phyloP scores from a whole-genome alignment of 441 rosid species.

The Rhodomyrtus psidioides region DNA sequence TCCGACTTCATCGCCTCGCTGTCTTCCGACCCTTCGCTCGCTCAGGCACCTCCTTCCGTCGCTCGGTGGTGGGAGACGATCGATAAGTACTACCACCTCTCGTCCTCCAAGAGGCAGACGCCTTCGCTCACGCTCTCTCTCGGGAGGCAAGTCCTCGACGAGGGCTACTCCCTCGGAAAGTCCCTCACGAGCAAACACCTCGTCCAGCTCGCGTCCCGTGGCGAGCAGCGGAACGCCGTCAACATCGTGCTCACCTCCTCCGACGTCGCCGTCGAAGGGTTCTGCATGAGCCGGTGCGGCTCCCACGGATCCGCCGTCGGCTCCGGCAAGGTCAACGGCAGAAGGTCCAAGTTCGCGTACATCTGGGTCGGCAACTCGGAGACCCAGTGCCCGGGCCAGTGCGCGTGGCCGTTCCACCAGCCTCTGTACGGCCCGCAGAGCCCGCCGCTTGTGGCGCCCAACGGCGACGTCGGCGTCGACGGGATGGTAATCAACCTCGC shows the following conservation, averaged over 20 bases:
- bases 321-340: not conserved
- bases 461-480: not conserved
- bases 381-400: not conserved
- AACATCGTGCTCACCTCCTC: not conserved
- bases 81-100: not conserved
- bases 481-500: not conserved
- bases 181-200: not conserved
- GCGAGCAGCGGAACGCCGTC: not conserved
- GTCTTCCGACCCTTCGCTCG: not conserved
- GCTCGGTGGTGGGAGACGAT: not conserved
- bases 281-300: not conserved
- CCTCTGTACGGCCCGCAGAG: not conserved
- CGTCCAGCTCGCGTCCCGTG: not conserved
- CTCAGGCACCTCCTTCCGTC: not conserved
- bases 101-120: not conserved
- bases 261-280: not conserved
- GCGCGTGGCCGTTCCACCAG: not conserved
- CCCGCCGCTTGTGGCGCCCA: not conserved
- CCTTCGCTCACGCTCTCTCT: not conserved
- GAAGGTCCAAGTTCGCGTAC: not conserved
- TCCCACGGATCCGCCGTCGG: not conserved
- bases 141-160: not conserved
- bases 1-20: slow-evolving; percentile 30
- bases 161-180: not conserved
- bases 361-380: not conserved